Evolutionary conservation across 2,329 filamentous ascomycete species (phyloP), one percentile per base, ranked within the genome.

Genomic region (Penicillium verrucosum): DNA sequence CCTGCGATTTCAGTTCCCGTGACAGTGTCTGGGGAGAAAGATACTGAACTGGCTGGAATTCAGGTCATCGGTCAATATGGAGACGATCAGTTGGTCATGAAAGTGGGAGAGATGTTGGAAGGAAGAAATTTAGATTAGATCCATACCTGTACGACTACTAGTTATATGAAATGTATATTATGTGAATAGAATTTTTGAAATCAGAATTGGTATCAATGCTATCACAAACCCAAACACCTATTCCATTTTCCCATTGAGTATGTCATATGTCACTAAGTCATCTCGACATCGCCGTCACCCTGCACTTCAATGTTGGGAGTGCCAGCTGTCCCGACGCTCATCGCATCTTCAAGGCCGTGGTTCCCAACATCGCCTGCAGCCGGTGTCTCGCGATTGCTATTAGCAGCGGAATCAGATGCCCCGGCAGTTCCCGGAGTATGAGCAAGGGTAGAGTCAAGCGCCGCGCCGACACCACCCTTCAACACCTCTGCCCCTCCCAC

Each of bases 1-100:
- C 94, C 94, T 3, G 90, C 92, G 11, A 83, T 97, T 49, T 97
- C 89, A 64, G 81, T 99, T 11, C 93, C 94, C 0, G 80, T 88
- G 60, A 72, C 75, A 18, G 68, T 80, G 57, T 70, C 53, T 6
- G 53, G 40, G 25, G 47, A 56, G 8, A 32, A 41, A 18, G 57
- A 54, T 12, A 61, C 63, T 9, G 60, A 67, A 23, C 50, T 72
- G 12, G 65, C 74, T 18, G 77, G 78, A 1, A 75, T 80, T 23
- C 78, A 80, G 54, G 63, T 79, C 3, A 73, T 80, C 36, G 78
- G 77, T 10, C 78, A 80, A 60, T 80, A 76, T 60, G 78, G 78
- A 1, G 75, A 78, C 51, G 78, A 80, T 59, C 66, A 73, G 29
- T 62, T 77, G 37, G 74, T 78, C 6, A 58, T 78, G 45, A 69